phyloP scores from a whole-genome alignment of 2,329 filamentous ascomycete species.

The Pseudocercospora vitis region DNA sequence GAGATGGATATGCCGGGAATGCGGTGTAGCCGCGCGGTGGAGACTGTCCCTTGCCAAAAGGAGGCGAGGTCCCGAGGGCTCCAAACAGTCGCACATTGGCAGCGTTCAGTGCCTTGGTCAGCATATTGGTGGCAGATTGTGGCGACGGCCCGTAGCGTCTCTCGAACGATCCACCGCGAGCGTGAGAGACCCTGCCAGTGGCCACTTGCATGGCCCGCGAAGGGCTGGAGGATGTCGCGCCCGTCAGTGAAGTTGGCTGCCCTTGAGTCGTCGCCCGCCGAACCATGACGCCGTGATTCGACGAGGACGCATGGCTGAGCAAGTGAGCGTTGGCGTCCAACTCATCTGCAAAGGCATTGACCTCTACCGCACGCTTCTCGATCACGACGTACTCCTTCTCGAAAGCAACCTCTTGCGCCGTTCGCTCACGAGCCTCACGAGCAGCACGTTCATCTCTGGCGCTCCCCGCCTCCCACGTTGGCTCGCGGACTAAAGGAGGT shows the following conservation, averaged over 20 bases:
- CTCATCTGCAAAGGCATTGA: constrained; percentile 96
- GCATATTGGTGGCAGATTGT: constrained; percentile 81
- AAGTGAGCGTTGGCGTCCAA: constrained; percentile 60
- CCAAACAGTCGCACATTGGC: constrained; percentile 77
- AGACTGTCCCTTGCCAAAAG: constrained; percentile 62
- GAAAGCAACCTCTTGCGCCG: constrained; percentile 82
- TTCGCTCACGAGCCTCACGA: constrained; percentile 58
- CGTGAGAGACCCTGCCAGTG: constrained; percentile 67
- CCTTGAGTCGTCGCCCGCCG: constrained; percentile 79
- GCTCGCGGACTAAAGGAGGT: constrained; percentile 51
- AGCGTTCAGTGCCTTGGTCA: constrained; percentile 92
- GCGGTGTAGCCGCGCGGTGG: constrained; percentile 75
- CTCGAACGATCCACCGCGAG: constrained; percentile 78
- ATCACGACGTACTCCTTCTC: constrained; percentile 95
- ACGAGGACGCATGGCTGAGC: constrained; percentile 50
- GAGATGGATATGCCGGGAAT: constrained; percentile 79
- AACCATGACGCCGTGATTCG: constrained; percentile 62
- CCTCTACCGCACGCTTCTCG: constrained; percentile 91
- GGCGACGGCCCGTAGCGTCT: constrained; percentile 70
- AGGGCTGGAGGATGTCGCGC: constrained; percentile 63
- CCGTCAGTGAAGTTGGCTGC: constrained; percentile 65
- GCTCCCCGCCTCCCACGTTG: constrained; percentile 31
- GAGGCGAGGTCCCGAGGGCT: constrained; percentile 63
- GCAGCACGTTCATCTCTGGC: constrained; percentile 28
- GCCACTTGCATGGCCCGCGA: constrained; percentile 75